phyloP scores from a whole-genome alignment of 371 early-diverging fungal genomes.

The Thermomucor indicae-seudaticae region DNA sequence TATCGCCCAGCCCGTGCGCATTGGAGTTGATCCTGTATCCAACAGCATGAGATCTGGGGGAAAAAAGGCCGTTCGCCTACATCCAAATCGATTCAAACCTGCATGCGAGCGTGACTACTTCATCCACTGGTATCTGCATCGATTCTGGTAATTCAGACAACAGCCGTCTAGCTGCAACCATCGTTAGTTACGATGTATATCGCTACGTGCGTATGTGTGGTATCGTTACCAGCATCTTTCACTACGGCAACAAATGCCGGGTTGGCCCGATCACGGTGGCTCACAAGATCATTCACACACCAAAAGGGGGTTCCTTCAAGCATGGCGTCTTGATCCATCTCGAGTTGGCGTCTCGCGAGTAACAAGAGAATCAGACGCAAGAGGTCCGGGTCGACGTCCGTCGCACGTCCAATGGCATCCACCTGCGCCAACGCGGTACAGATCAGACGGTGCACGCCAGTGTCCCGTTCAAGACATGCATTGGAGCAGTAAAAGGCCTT shows the following conservation, averaged over 20 bases:
- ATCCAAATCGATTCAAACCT: conserved; percentile 20
- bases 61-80: neutral
- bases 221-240: conserved; percentile 40
- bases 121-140: conserved; percentile 38
- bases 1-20: conserved; percentile 53
- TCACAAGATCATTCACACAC: conserved; percentile 56
- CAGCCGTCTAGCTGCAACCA: conserved; percentile 27
- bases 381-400: conserved; percentile 53
- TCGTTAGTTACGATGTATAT: no score
- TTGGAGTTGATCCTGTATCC: conserved; percentile 52
- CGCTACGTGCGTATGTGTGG: no score
- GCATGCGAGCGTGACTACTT: conserved; percentile 59
- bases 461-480: conserved; percentile 45
- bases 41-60: neutral
- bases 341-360: conserved; percentile 36
- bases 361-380: conserved; percentile 48
- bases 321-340: conserved; percentile 4
- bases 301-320: conserved; percentile 32
- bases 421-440: conserved; percentile 46
- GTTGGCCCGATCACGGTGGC: conserved; percentile 52
- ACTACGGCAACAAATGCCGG: conserved; percentile 46
- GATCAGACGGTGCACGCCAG: conserved; percentile 42
- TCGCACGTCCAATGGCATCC: conserved; percentile 41
- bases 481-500: conserved; percentile 61
- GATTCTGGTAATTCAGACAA: conserved; percentile 44